Evolutionary conservation across 2,329 filamentous ascomycete species (phyloP), one percentile per base, ranked within the genome.

Genomic region (Nigrospora sphaerica): DNA sequence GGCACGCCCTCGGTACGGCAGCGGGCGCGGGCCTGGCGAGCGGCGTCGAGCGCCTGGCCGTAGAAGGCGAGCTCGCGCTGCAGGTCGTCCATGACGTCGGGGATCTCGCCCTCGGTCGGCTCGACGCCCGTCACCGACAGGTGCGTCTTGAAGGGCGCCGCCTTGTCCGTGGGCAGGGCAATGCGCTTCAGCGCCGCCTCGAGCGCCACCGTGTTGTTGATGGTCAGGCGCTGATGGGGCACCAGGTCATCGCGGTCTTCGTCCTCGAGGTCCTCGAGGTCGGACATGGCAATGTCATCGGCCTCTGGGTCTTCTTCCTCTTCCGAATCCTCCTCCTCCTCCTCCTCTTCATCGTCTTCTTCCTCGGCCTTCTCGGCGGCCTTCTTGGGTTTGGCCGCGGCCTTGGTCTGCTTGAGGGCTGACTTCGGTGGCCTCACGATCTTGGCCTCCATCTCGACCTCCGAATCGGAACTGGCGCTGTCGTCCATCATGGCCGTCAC

Each of bases 191-290:
- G 77, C 12, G 89, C 83, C 55, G 87, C 76, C 54, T 81, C 80
- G 44, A 98, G 86, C 32, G 92, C 93, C 54, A 87, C 75, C 45
- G 87, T 91, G 73, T 98, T 98, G 78, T 98, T 96, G 72, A 97
- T 97, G 45, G 91, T 96, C 54, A 96, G 83, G 58, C 90, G 87
- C 64, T 93, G 89, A 70, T 95, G 87, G 14, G 90, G 88, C 51
- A 95, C 81, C 36, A 95, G 79, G 61, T 95, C 91, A 67, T 88
- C 88, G 58, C 81, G 85, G 58, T 95, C 90, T 52, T 88, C 86
- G 17, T 87, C 88, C 45, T 86, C 72, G 28, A 83, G 70, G 44
- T 88, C 87, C 58, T 88, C 86, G 44, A 93, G 83, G 58, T 96
- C 91, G 32, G 89, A 95, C 53, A 95, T 80, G 4, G 91, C 85